Conservation (phyloP, 495 filamentous ascomycete genomes). For the Talaromyces ruber region DNA sequence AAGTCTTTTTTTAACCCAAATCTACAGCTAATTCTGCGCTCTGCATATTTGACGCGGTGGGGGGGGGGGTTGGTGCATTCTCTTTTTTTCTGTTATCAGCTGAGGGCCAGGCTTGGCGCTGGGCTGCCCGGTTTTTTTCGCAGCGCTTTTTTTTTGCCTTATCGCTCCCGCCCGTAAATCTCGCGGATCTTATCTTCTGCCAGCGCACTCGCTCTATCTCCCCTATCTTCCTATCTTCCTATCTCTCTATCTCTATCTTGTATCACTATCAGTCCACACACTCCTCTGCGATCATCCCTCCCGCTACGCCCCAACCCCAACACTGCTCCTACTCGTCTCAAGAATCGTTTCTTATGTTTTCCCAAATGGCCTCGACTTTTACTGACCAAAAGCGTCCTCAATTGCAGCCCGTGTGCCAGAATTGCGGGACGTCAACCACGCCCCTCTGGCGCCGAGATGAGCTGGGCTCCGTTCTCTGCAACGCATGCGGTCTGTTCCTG, state of each 20-base stretch:
- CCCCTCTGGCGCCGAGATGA: constrained; percentile 97
- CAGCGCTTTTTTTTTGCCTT: constrained; percentile 8
- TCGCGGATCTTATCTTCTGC: constrained; percentile 43
- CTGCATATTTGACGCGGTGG: constrained; percentile 1
- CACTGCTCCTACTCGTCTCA: not conserved
- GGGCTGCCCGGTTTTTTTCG: constrained; percentile 5
- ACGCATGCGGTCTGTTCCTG: constrained; percentile 94
- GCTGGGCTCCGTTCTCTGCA: constrained; percentile 93
- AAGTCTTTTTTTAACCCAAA: constrained; percentile 32
- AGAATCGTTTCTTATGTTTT: constrained; percentile 7
- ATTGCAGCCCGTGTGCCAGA: constrained; percentile 92
- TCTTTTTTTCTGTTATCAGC: constrained; percentile 9
- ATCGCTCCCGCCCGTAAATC: constrained; percentile 14
- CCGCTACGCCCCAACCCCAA: not conserved
- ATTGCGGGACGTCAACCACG: constrained; percentile 91
- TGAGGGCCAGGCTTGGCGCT: not conserved
- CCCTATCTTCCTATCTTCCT: constrained; percentile 12
- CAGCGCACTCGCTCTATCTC: constrained; percentile 13
- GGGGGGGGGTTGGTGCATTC: not conserved
- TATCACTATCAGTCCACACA: constrained; percentile 1
- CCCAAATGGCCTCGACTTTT: constrained; percentile 47
- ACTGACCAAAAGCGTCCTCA: constrained; percentile 49
- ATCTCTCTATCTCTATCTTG: constrained; percentile 15
- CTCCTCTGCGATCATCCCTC: constrained; percentile 1
- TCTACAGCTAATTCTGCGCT: no score